Conservation (phyloP, 1,284 basidiomycete species). For the Entoloma clypeatum region DNA sequence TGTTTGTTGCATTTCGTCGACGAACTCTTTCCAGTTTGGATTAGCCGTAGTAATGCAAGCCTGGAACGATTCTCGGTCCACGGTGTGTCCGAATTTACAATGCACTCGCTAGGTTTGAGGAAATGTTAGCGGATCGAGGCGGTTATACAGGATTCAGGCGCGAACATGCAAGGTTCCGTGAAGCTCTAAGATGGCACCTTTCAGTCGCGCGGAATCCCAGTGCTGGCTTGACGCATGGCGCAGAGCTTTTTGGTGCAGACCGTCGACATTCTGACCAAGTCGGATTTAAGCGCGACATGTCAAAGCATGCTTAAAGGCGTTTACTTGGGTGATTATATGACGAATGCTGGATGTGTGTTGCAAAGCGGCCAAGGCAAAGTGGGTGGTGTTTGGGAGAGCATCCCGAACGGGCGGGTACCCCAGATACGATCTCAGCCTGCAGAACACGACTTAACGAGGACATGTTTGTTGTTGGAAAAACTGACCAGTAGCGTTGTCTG, state of each 20-base stretch:
- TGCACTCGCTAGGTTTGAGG: constrained; percentile 55
- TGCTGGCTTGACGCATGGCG: constrained; percentile 31
- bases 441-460: neutral
- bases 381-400: constrained; percentile 81
- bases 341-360: constrained; percentile 64
- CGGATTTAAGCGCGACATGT: too few relatives aligned
- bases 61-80: constrained; percentile 73
- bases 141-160: constrained; percentile 8
- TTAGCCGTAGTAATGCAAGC: constrained; percentile 68
- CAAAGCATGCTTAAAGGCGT: neutral
- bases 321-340: constrained; percentile 75
- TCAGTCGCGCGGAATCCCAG: constrained; percentile 34
- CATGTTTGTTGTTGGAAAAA: neutral
- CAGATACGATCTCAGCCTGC: constrained; percentile 76
- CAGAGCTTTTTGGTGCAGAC: constrained; percentile 79
- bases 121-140: constrained; percentile 9
- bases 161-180: constrained; percentile 83
- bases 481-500: constrained; percentile 71
- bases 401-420: constrained; percentile 80
- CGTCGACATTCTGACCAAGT: constrained; percentile 77
- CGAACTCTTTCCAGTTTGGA: constrained; percentile 74
- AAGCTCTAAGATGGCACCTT: constrained; percentile 69
- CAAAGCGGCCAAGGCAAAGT: constrained; percentile 80
- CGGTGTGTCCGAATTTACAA: constrained; percentile 67
- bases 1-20: constrained; percentile 61